Conservation (phyloP, 2,329 filamentous ascomycete species). For the Fonsecaea multimorphosa region DNA sequence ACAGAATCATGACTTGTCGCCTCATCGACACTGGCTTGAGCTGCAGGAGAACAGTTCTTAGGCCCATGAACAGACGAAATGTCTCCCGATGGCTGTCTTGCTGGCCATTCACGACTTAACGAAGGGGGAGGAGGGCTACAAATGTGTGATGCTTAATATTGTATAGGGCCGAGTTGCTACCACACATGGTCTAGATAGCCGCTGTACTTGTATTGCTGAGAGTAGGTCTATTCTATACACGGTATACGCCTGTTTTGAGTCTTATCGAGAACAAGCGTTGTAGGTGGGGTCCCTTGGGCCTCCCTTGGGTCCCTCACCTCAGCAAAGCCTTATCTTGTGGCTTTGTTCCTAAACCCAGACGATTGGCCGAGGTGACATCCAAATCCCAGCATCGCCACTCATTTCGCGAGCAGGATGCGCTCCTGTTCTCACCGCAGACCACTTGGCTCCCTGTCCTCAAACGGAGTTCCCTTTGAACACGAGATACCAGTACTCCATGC, state of each 20-base stretch:
- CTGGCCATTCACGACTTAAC: slow-evolving; percentile 7
- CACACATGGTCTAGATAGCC: slow-evolving; percentile 7
- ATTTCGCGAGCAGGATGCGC: slow-evolving; percentile 2
- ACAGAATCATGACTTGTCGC: neutral
- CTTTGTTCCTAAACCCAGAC: neutral
- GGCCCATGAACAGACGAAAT: neutral
- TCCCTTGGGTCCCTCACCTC: neutral
- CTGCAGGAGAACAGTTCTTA: neutral
- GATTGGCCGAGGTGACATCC: neutral
- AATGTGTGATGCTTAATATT: neutral
- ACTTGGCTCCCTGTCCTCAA: neutral
- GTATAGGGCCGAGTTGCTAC: neutral
- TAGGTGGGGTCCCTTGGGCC: no score
- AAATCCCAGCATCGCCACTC: neutral
- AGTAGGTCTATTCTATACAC: no score
- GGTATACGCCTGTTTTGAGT: no score
- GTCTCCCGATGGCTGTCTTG: slow-evolving; percentile 4
- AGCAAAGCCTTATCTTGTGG: neutral
- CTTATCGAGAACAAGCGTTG: no score
- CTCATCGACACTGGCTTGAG: neutral
- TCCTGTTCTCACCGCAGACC: neutral
- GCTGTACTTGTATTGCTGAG: slow-evolving; percentile 5
- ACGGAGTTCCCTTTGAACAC: neutral
- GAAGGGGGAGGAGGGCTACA: neutral
- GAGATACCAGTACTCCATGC: neutral